Evolutionary conservation across 2,329 filamentous ascomycete genomes (phyloP), one percentile per base, ranked within the genome.

Genomic region (Magnaporthiopsis rhizophila): DNA sequence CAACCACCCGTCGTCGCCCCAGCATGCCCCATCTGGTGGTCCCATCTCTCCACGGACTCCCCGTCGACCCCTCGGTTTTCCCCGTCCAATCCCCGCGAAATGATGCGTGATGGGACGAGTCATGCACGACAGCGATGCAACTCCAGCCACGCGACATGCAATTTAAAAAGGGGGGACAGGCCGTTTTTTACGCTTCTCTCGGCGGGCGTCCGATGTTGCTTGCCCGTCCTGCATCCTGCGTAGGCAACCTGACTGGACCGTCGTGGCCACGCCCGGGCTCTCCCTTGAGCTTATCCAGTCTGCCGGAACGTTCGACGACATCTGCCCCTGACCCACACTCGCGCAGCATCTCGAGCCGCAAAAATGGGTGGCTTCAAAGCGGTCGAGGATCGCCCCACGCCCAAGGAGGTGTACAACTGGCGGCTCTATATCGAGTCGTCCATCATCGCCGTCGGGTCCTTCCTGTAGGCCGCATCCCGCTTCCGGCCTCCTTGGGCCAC

Each of bases 371-470:
- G 61, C 11, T 63, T 63, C 61, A 63, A 36, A 34, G 61, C 61
- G 21, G 61, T 63, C 32, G 82, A 84, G 70, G 82, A 85, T 71
- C 76, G 82, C 68, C 82, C 82, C 32, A 85, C 81, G 67, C 83
- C 82, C 26, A 76, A 78, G 65, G 80, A 83, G 72, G 82, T 84
- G 67, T 83, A 83, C 72, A 83, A 83, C 66, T 80, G 78, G 78
- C 75, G 78, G 3, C 72, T 83, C 28, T 84, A 84, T 68, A 74
- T 72, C 7, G 77, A 80, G 60, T 77, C 79, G 0, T 69, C 77
- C n/a, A 74, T 83, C 36, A 81, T 83, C 59, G 77, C 81, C 5
- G 79, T 78, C 24, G 81, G 81, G 18, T 78, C 77, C 1, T 61
- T 80, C 21, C 74, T 80, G 72, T 77, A 68, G 65, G 74, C 65